These are phyloP conservation scores for Penicillium brasilianum DNA, from an alignment of 2,329 filamentous ascomycete genomes.

Conservation along the genomic window DNA sequence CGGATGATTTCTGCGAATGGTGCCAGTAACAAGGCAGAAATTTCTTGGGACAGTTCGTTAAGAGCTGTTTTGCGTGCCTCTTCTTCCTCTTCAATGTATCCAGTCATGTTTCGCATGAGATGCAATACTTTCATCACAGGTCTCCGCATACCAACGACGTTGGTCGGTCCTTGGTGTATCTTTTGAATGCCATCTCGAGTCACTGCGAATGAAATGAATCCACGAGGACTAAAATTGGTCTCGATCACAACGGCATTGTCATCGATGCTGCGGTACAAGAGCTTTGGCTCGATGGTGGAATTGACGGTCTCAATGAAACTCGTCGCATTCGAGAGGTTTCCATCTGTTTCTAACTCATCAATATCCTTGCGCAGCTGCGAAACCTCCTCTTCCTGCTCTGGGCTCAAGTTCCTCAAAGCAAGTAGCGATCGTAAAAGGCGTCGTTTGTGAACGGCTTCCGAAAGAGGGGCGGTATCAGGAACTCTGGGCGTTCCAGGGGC, in stretches of 20 bases:
- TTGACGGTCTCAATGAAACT: constrained; percentile 29
- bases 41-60: constrained; percentile 15
- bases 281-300: constrained; percentile 18
- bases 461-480: constrained; percentile 8
- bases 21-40: constrained; percentile 24
- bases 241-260: constrained; percentile 29
- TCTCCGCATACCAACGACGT: constrained; percentile 22
- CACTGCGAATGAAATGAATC: constrained; percentile 28
- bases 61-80: constrained; percentile 21
- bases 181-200: constrained; percentile 29
- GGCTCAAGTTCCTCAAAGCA: constrained; percentile 12
- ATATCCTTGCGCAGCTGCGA: constrained; percentile 20
- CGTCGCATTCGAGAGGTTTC: constrained; percentile 22
- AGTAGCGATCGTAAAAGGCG: constrained; percentile 22
- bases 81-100: constrained; percentile 24
- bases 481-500: neutral
- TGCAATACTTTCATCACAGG: constrained; percentile 31
- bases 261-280: constrained; percentile 26
- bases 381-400: constrained; percentile 21
- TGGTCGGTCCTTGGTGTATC: constrained; percentile 14
- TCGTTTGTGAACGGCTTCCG: constrained; percentile 24
- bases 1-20: constrained; percentile 28
- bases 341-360: constrained; percentile 17
- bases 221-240: constrained; percentile 24
- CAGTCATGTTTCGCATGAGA: constrained; percentile 28